A percentile compares a stretch with the other conserved stretches of the same genome.
These are phyloP conservation scores for Dactylellina haptotyla DNA, from an alignment of 2,329 filamentous ascomycete genomes.

Conservation along the genomic window DNA sequence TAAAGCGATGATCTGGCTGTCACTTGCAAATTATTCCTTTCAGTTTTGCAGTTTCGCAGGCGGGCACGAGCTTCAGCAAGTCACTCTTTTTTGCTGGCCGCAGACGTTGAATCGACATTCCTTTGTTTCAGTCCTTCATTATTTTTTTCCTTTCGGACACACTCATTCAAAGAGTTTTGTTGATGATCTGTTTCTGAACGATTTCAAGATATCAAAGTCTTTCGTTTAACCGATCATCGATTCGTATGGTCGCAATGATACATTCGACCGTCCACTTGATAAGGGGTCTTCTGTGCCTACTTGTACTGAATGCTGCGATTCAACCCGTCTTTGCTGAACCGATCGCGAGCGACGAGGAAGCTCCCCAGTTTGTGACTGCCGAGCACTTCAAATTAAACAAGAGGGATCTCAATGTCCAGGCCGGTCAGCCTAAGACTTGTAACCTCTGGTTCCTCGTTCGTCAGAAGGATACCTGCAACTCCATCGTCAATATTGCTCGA, in stretches of 20 bases:
- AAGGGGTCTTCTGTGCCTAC: constrained; percentile 17
- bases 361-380: neutral
- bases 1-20: constrained; percentile 4
- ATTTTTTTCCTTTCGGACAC: neutral
- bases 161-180: neutral
- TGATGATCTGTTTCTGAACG: neutral
- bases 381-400: constrained; percentile 15
- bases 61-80: neutral
- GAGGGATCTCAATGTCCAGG: neutral
- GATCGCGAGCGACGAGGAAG: constrained; percentile 4
- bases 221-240: neutral
- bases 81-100: constrained; percentile 32
- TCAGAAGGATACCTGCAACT: constrained; percentile 30
- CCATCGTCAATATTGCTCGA: constrained; percentile 8
- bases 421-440: constrained; percentile 13
- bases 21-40: too few species aligned
- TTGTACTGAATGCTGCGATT: constrained; percentile 13
- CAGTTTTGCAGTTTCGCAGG: neutral
- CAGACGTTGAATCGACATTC: constrained; percentile 20
- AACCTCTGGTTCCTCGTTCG: constrained; percentile 28
- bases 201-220: neutral
- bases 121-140: constrained; percentile 1
- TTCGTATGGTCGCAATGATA: constrained; percentile 4
- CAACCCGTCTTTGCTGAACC: constrained; percentile 18
- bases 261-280: neutral